Evolutionary conservation across 129 eudicot genomes (phyloP), one percentile per base, ranked within the genome.

Genomic region (Erigeron canadensis): DNA sequence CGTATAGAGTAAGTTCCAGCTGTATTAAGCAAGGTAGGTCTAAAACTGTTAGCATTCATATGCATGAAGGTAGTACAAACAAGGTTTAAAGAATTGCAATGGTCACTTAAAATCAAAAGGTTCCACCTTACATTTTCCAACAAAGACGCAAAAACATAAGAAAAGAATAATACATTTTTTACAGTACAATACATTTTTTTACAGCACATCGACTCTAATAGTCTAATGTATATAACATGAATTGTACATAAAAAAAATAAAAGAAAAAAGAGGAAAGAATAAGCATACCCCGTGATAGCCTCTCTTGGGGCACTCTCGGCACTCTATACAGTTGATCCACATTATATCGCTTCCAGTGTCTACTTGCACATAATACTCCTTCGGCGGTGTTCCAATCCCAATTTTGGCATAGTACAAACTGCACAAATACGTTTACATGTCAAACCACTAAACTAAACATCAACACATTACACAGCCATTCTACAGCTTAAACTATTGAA

Each of bases 331-430:
- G 68, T 82, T 82, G 66, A 85, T 78, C 90, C 87, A 82, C 58
- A 82, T 53, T 38, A 85, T 72, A 69, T 85, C 83, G 67, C 90
- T 85, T 82, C 87, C 90, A 4, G 90, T 85, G 62, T 85, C 90
- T 45, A 85, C 82, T 74, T 85, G 90, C 67, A 85, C 83, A 70
- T 85, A 77, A 57, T 79, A 85, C 44, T 85, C 83, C 63, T 77
- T 84, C 41, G 94, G 82, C 48, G 98, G 98, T 34, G 96, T 88
- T 81, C 98, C 98, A 28, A 91, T 83, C 38, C 94, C 98, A 41
- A 91, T 84, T 77, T 72, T 86, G 38, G 98, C 89, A 79, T 88
- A 91, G 82, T 91, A 91, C 61, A 91, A 87, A 85, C 98, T 91
- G 80, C 77, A 77, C 2, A 62, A 46, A 75, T 18, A 37, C 66